Conservation (phyloP, 345 rosid species). For the Brassica incana region DNA sequence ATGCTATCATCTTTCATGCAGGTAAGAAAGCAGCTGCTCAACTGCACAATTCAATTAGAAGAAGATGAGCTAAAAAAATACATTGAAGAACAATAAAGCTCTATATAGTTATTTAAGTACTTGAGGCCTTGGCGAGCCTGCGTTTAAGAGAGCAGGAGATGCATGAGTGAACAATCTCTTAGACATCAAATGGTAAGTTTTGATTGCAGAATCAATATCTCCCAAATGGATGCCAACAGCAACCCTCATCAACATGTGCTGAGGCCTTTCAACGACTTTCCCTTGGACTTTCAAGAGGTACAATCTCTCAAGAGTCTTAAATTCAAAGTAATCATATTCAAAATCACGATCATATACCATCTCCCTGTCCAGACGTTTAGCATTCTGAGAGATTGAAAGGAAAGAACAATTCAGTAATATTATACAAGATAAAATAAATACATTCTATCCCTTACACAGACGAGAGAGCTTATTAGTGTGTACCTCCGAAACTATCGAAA, state of each 20-base stretch:
- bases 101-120: conserved; percentile 32
- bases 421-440: no score
- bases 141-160: conserved; percentile 89
- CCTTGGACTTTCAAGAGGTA: conserved; percentile 82
- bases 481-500: not conserved
- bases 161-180: conserved; percentile 98
- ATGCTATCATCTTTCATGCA: conserved; percentile 98
- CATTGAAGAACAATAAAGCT: no score
- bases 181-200: conserved; percentile 90
- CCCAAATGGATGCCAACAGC: conserved; percentile 85
- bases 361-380: conserved; percentile 80
- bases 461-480: no score
- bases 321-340: conserved; percentile 94
- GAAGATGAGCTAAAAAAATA: no score
- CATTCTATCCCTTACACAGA: no score
- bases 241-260: conserved; percentile 96
- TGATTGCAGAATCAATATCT: conserved; percentile 70
- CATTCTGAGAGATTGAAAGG: conserved; percentile 48
- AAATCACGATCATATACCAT: conserved; percentile 88
- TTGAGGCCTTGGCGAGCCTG: conserved; percentile 88
- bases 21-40: conserved; percentile 85
- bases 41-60: conserved; percentile 39
- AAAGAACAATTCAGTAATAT: no score
- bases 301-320: conserved; percentile 89
- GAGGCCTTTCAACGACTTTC: conserved; percentile 87